Base-by-base conservation (phyloP, 2,329 filamentous ascomycete species). In the Trichoderma endophyticum region DNA sequence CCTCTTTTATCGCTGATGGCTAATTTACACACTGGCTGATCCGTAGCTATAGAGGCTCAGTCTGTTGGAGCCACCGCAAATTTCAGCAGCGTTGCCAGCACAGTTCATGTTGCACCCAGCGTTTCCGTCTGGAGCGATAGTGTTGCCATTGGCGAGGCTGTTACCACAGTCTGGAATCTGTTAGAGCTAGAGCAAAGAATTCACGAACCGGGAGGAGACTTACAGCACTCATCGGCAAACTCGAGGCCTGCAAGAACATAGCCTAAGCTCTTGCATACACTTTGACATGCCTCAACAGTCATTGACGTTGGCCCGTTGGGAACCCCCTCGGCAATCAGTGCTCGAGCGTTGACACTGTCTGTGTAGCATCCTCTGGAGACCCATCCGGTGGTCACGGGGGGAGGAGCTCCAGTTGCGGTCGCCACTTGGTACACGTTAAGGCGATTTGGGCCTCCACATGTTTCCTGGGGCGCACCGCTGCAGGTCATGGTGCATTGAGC, bases 401-500 rank as follows among this genome's bases (percentile, higher is more conserved):
- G 63, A 1, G 63, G 28, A 21, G 63, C 26, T 11, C 63, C 43
- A 65, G 63, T 65, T n/a, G 63, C 28, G 28, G 63, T 65, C 6
- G 43, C 63, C 63, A 65, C 4, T n/a, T 12, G 24, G 30, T 65
- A 65, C 24, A 65, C 63, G 15, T 65, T 30, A n/a, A 65, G 63
- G 28, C 63, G 63, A 24, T 65, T 54, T 14, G 63, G 28, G 28
- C 63, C 63, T 54, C 63, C 63, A 15, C 63, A 65, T 30, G 63
- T 65, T 54, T 65, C 28, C 14, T 34, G 28, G 6, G 63, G 63
- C 7, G 63, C 63, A 56, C 63, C 63, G 43, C 63, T 65, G 11
- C 63, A 65, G 34, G 63, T 65, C 63, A 65, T 65, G 28, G 63
- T 65, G n/a, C 63, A 65, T n/a, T 65, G 63, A 18, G 63, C 63